Base-by-base conservation (phyloP, 495 filamentous ascomycete species). In the Hypoxylon trugodes region DNA sequence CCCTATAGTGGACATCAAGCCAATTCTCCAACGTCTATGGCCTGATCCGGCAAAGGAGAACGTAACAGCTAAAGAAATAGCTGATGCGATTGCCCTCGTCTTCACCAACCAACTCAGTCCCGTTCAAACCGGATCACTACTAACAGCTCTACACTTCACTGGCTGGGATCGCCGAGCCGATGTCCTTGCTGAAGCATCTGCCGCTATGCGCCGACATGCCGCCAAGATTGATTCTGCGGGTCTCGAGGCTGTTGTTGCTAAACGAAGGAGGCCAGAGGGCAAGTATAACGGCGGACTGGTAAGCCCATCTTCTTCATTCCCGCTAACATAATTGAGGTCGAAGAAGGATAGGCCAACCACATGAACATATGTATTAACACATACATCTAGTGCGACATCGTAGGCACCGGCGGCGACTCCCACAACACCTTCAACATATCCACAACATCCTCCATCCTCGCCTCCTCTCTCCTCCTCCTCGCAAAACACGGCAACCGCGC, bases 371-470 rank as follows among this genome's bases (percentile, higher is more conserved):
- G 37, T 28, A 43, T 28, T 28, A 8, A 56, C n/a, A 47, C 24
- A 37, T 28, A 12, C 12, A 12, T 36, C 45, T 60, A 93, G 89
- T 94, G 93, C 75, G 96, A 99, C 74, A 97, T 99, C 68, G 96
- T 98, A 40, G 96, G 96, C 68, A 99, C 96, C 10, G 96, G 96
- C 46, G 96, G 96, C 70, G 95, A 98, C 78, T 89, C 89, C 26
- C 92, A 97, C 80, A 90, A 92, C 73, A 99, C 96, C 15, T 98
- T 96, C 86, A 99, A 99, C 74, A 91, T 99, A 73, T 92, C 88
- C 64, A 98, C 95, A 2, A 96, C 94, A 5, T 85, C 96, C 3
- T 96, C 93, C 4, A 96, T 99, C 69, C 81, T 99, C 38, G 93
- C 90, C 54, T 94, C 93, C 4, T 86, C 90, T 12, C 76, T 92